phyloP scores from a whole-genome alignment of 2,329 filamentous ascomycete genomes.

The Verticillium albo-atrum region DNA sequence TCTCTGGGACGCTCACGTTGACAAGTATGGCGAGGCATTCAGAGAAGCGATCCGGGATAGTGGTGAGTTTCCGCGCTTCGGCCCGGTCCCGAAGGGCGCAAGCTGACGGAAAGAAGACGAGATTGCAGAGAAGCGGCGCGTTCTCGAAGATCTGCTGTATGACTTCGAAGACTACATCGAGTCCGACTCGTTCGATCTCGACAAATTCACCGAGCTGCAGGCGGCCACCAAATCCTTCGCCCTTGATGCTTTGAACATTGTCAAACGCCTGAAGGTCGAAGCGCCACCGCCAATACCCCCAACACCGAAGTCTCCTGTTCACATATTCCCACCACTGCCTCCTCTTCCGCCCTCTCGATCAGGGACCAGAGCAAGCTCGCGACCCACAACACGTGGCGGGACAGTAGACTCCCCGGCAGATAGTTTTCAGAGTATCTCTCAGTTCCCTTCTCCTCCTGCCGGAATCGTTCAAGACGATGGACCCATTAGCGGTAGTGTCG shows the following conservation, averaged over 20 bases:
- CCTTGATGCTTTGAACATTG: conserved; percentile 30
- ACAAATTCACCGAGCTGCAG: conserved; percentile 31
- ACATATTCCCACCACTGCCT: not conserved
- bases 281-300: not conserved
- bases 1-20: conserved; percentile 30
- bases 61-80: conserved; percentile 17
- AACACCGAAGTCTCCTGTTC: not conserved
- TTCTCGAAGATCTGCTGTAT: conserved; percentile 35
- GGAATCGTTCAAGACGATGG: not conserved
- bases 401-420: not conserved
- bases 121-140: conserved; percentile 21
- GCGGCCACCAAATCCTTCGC: conserved; percentile 34
- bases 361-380: not conserved
- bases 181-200: conserved; percentile 28
- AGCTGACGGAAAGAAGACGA: conserved; percentile 15
- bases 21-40: conserved; percentile 30
- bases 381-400: not conserved
- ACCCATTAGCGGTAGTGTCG: not conserved
- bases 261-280: conserved; percentile 19
- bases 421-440: not conserved
- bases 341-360: not conserved
- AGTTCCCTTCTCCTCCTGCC: not conserved
- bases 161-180: conserved; percentile 39
- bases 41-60: conserved; percentile 28
- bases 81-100: not conserved